phyloP scores from a whole-genome alignment of 2,329 filamentous ascomycete genomes.

The Phoma sp. region DNA sequence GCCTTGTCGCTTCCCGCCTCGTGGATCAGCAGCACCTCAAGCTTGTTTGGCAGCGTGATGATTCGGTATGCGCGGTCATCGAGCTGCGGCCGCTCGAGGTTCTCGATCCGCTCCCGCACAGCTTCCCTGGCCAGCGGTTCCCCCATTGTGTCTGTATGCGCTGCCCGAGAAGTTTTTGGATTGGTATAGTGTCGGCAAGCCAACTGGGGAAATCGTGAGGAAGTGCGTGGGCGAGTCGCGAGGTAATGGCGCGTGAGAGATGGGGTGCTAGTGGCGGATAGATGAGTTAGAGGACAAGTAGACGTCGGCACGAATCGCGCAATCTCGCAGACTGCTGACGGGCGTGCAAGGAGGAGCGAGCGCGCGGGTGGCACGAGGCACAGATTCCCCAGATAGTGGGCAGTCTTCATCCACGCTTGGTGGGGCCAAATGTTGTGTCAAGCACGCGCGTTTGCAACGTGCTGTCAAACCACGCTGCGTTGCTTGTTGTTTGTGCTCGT shows the following conservation, averaged over 20 bases:
- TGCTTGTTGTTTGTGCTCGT: not conserved
- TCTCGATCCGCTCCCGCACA: conserved; percentile 56
- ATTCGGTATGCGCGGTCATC: conserved; percentile 90
- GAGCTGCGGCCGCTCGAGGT: conserved; percentile 79
- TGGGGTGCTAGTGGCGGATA: conserved; percentile 27
- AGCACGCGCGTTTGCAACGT: conserved; percentile 8
- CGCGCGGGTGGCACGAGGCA: conserved; percentile 24
- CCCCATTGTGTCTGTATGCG: conserved; percentile 30
- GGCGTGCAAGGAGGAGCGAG: conserved; percentile 14
- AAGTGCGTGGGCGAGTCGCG: conserved; percentile 16
- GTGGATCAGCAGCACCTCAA: conserved; percentile 91
- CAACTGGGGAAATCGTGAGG: conserved; percentile 5
- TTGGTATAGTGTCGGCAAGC: conserved; percentile 18
- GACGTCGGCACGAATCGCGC: conserved; percentile 24
- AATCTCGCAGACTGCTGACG: conserved; percentile 17
- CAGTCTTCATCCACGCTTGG: conserved; percentile 22
- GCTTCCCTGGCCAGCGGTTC: conserved; percentile 36
- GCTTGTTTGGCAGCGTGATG: conserved; percentile 80
- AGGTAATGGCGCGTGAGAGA: conserved; percentile 28
- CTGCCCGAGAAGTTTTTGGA: not conserved
- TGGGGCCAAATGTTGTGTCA: conserved; percentile 15
- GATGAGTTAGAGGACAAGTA: conserved; percentile 9
- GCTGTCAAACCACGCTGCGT: conserved; percentile 7
- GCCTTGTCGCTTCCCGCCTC: conserved; percentile 96
- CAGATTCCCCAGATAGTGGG: conserved; percentile 30